Evolutionary conservation across 23 red algal genomes (phyloP).

Genomic region (Cyanidium caldarium): DNA sequence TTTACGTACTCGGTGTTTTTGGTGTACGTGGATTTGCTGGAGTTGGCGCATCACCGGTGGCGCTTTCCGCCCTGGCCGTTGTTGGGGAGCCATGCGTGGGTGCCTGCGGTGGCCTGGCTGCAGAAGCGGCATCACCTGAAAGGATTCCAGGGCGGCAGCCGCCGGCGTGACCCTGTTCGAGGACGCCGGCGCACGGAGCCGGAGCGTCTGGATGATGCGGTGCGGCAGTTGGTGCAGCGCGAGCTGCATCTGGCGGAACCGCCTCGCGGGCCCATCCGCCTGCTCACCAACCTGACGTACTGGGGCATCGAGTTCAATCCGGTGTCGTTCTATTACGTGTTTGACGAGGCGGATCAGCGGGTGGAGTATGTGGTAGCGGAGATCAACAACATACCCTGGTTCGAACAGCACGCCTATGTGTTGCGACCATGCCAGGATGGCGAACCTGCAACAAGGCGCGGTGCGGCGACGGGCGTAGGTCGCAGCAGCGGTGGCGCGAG

Average conservation of each 20-base stretch:
- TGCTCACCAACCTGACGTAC: constrained; percentile 65
- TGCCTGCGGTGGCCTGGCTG: constrained; percentile 48
- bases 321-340: constrained; percentile 82
- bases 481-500: no score
- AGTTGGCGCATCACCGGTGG: constrained; percentile 8
- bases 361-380: constrained; percentile 64
- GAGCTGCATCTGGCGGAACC: constrained; percentile 13
- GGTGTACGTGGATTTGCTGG: constrained; percentile 63
- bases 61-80: constrained; percentile 3
- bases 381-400: constrained; percentile 95
- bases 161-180: neutral
- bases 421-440: neutral
- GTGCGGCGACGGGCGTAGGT: neutral
- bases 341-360: constrained; percentile 22
- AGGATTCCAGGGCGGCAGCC: constrained; percentile 11
- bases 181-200: neutral
- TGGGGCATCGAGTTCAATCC: constrained; percentile 87
- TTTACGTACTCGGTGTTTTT: constrained; percentile 80
- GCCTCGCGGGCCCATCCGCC: constrained; percentile 33
- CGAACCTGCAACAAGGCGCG: neutral
- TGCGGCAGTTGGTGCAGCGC: constrained; percentile 9
- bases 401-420: constrained; percentile 84
- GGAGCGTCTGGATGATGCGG: constrained; percentile 7
- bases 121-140: constrained; percentile 17
- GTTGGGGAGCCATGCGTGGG: neutral